These are phyloP conservation scores for Chernovozyma sophiae-reginae DNA, from an alignment of 1,139 yeast species.

Conservation along the genomic window DNA sequence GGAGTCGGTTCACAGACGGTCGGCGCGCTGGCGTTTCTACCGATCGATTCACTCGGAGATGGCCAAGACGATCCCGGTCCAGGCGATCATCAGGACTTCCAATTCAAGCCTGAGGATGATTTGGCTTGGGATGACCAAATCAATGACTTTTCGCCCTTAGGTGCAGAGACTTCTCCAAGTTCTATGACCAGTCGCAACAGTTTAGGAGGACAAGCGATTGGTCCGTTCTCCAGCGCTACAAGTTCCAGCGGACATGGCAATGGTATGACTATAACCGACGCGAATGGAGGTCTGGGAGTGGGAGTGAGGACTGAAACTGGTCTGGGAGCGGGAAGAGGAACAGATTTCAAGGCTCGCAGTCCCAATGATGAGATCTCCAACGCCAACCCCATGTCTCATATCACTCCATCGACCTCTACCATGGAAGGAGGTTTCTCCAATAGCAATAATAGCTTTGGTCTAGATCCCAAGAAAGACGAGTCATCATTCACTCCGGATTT, in stretches of 20 bases:
- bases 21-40: not conserved
- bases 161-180: slow-evolving; percentile 22
- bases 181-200: slow-evolving; percentile 16
- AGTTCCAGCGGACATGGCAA: not conserved
- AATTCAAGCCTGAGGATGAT: slow-evolving; percentile 16
- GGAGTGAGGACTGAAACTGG: too few species aligned
- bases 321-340: too few species aligned
- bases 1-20: not conserved
- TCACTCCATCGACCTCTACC: too few species aligned
- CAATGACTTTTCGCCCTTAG: slow-evolving; percentile 22
- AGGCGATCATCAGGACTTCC: slow-evolving; percentile 15
- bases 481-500: not conserved
- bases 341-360: too few species aligned
- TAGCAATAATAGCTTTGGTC: not conserved
- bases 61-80: slow-evolving; percentile 2
- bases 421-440: too few species aligned
- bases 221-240: not conserved
- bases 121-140: slow-evolving; percentile 21
- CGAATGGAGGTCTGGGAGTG: too few species aligned
- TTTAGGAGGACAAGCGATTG: not conserved
- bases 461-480: not conserved
- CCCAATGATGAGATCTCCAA: too few species aligned
- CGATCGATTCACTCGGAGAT: slow-evolving; percentile 1
- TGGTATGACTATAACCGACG: too few species aligned
- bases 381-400: too few species aligned